Evolutionary conservation across 2,329 filamentous ascomycete species (phyloP).

Genomic region (Aspergillus carbonarius): DNA sequence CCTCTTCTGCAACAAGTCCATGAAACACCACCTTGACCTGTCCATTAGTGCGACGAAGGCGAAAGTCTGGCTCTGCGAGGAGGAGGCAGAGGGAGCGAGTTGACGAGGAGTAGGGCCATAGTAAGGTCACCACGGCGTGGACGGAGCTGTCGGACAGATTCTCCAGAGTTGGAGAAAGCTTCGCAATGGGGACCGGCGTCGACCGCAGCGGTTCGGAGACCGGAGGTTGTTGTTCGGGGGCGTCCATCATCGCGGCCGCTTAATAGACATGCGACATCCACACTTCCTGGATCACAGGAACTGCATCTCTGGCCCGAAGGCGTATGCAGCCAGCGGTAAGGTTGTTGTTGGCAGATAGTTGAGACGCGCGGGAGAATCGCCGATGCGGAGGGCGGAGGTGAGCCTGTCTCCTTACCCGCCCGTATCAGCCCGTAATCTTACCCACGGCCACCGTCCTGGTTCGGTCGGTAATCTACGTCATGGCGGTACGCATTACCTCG

Average conservation of each 20-base stretch:
- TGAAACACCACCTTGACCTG: constrained; percentile 78
- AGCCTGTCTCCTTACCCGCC: not conserved
- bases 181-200: constrained; percentile 39
- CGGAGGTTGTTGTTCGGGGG: constrained; percentile 20
- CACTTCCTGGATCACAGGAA: constrained; percentile 11
- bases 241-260: constrained; percentile 31
- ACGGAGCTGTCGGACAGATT: constrained; percentile 43
- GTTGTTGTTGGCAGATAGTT: not conserved
- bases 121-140: constrained; percentile 74
- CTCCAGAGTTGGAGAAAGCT: constrained; percentile 39
- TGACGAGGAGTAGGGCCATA: constrained; percentile 87
- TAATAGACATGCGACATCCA: constrained; percentile 12
- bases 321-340: not conserved
- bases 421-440: constrained; percentile 20
- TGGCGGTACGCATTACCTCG: not conserved
- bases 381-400: constrained; percentile 8
- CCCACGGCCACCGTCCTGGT: not conserved
- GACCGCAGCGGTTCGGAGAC: constrained; percentile 24
- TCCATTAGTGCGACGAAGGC: constrained; percentile 71
- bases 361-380: constrained; percentile 1
- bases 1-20: constrained; percentile 66
- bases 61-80: constrained; percentile 80
- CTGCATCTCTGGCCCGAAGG: constrained; percentile 3
- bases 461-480: not conserved
- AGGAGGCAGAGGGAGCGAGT: constrained; percentile 73